Evolutionary conservation across 192 early-diverging fungal genomes (phyloP).

Genomic region (Coemansia guatemalensis): DNA sequence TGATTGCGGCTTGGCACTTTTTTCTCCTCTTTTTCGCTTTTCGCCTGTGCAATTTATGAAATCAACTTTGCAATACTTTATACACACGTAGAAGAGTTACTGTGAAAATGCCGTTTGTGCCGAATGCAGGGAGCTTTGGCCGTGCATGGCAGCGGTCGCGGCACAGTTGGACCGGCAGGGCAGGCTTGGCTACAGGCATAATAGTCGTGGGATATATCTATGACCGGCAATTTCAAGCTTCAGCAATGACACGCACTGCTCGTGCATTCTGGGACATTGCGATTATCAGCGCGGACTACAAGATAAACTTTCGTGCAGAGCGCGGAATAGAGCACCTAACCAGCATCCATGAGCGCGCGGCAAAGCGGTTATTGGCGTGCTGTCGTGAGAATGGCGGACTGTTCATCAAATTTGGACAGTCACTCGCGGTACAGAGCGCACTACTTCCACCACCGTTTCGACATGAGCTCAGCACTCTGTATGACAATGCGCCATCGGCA

Average conservation of each 20-base stretch:
- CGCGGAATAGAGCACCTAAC: conserved; percentile 56
- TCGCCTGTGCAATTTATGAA: background rate
- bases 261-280: conserved; percentile 39
- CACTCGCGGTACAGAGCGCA: conserved; percentile 65
- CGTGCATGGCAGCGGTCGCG: background rate
- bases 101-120: background rate
- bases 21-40: background rate
- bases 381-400: conserved; percentile 85
- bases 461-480: conserved; percentile 63
- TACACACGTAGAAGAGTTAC: background rate
- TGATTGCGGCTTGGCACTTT: too few species aligned
- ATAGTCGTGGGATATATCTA: conserved; percentile 28
- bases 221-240: conserved; percentile 44
- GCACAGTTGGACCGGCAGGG: background rate
- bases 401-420: conserved; percentile 89
- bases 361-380: conserved; percentile 68
- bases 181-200: conserved; percentile 11
- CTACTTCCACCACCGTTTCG: conserved; percentile 65
- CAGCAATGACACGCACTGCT: conserved; percentile 35
- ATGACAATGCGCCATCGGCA: conserved; percentile 80
- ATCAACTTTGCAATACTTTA: background rate
- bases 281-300: conserved; percentile 64
- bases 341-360: conserved; percentile 70
- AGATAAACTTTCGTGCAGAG: conserved; percentile 75
- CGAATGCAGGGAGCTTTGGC: background rate